Conservation (phyloP, 2,329 filamentous ascomycete species). For the Monosporascus sp. region DNA sequence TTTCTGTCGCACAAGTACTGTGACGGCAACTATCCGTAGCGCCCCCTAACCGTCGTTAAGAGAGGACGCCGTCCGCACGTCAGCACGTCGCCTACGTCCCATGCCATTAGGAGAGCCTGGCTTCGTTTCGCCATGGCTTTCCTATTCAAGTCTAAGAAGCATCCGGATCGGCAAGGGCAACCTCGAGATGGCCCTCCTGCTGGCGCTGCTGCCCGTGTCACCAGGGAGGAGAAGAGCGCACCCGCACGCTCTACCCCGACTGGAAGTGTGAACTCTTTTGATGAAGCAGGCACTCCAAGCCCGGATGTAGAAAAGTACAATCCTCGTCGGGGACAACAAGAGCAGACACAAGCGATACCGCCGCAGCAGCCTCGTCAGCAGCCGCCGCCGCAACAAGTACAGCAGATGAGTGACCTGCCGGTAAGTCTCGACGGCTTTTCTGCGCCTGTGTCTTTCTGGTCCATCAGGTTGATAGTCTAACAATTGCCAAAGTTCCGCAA, state of each 20-base stretch:
- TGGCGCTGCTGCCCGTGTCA: conserved; percentile 42
- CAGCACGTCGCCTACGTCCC: conserved; percentile 26
- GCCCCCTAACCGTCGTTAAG: conserved; percentile 2
- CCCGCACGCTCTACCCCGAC: conserved; percentile 64
- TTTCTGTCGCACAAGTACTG: not conserved
- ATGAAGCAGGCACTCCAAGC: conserved; percentile 53
- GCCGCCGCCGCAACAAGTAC: conserved; percentile 1
- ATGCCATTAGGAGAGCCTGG: conserved; percentile 25
- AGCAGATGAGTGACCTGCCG: conserved; percentile 29
- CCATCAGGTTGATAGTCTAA: conserved; percentile 1
- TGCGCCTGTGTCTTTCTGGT: not conserved
- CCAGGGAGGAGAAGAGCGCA: conserved; percentile 51
- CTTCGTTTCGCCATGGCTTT: conserved; percentile 62
- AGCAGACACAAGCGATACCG: conserved; percentile 30
- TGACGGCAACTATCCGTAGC: not conserved
- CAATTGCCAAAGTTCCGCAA: conserved; percentile 45
- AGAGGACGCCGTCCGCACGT: conserved; percentile 2
- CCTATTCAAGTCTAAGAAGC: conserved; percentile 78
- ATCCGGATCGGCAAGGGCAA: conserved; percentile 56
- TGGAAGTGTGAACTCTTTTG: conserved; percentile 71
- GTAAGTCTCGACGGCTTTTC: conserved; percentile 24
- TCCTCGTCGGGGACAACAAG: conserved; percentile 52
- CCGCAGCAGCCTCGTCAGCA: conserved; percentile 22
- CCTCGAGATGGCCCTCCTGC: conserved; percentile 48
- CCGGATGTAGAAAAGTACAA: conserved; percentile 57